A percentile compares a stretch with the other conserved stretches of the same genome.
Conservation (phyloP, 2,329 filamentous ascomycete genomes). For the Ceratocystis lukuohia region DNA sequence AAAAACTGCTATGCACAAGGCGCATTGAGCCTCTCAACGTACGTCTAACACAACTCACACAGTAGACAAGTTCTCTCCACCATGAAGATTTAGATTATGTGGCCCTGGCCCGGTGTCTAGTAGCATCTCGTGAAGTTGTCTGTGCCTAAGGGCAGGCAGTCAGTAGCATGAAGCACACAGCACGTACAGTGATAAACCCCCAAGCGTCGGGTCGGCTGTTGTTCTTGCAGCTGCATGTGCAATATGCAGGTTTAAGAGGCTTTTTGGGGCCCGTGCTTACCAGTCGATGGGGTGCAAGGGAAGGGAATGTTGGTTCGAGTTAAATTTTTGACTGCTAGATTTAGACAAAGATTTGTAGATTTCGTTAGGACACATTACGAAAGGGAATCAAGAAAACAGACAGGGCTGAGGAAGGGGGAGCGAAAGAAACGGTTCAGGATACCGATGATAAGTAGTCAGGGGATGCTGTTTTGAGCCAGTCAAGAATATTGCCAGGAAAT, state of each 20-base stretch:
- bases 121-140: background rate
- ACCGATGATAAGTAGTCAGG: background rate
- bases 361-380: background rate
- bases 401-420: background rate
- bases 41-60: background rate
- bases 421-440: background rate
- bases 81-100: background rate
- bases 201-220: slow-evolving; percentile 8
- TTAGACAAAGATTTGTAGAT: background rate
- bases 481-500: background rate
- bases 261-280: slow-evolving; percentile 1
- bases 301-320: background rate
- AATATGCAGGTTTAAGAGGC: slow-evolving; percentile 5
- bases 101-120: background rate
- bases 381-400: background rate
- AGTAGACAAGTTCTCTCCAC: background rate
- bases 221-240: slow-evolving; percentile 1
- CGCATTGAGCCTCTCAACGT: background rate
- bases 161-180: no score
- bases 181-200: background rate
- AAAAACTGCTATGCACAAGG: background rate
- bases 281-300: background rate
- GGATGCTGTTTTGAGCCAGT: background rate
- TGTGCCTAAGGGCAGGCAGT: background rate
- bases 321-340: background rate